Evolutionary conservation across 805 yeast genomes (phyloP).

Genomic region (Lachancea waltii): DNA sequence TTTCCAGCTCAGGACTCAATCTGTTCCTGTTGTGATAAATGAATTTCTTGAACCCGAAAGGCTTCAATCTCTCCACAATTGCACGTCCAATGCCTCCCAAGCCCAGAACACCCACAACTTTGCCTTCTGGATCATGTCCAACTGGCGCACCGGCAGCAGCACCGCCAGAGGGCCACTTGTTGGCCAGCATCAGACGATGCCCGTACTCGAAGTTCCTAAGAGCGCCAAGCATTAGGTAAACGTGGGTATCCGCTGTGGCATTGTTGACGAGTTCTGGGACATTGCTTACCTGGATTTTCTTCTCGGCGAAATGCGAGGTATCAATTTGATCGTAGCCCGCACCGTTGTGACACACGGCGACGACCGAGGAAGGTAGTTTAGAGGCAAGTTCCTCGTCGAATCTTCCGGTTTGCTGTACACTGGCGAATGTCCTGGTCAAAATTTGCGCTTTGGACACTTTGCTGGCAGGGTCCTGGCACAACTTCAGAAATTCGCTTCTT

Average conservation of each 20-base stretch:
- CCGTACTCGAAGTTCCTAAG: conserved; percentile 63
- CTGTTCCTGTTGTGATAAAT: conserved; percentile 65
- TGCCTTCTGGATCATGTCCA: conserved; percentile 73
- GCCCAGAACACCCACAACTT: conserved; percentile 73
- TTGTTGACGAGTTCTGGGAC: conserved; percentile 60
- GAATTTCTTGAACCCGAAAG: conserved; percentile 69
- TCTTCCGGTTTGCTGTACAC: conserved; percentile 49
- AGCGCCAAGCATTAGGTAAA: conserved; percentile 55
- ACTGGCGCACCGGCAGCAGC: conserved; percentile 52
- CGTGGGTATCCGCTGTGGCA: conserved; percentile 69
- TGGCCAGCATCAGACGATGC: conserved; percentile 44
- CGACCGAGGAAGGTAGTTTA: conserved; percentile 48
- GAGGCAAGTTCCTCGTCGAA: conserved; percentile 56
- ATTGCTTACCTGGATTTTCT: conserved; percentile 59
- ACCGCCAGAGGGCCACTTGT: conserved; percentile 55
- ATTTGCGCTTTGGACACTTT: conserved; percentile 30
- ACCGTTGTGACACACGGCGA: conserved; percentile 54
- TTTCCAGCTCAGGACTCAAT: conserved; percentile 56
- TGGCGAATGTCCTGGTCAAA: conserved; percentile 48
- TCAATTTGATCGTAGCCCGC: conserved; percentile 77
- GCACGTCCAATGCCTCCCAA: conserved; percentile 90
- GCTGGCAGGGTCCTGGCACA: conserved; percentile 28
- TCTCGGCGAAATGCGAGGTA: conserved; percentile 42
- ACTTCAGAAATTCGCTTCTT: conserved; percentile 32
- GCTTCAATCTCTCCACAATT: conserved; percentile 60